Percentiles rank a stretch among this genome's conserved stretches.
Conservation (phyloP, 108 stramenopile species). For the Pelagomonas calceolata region DNA sequence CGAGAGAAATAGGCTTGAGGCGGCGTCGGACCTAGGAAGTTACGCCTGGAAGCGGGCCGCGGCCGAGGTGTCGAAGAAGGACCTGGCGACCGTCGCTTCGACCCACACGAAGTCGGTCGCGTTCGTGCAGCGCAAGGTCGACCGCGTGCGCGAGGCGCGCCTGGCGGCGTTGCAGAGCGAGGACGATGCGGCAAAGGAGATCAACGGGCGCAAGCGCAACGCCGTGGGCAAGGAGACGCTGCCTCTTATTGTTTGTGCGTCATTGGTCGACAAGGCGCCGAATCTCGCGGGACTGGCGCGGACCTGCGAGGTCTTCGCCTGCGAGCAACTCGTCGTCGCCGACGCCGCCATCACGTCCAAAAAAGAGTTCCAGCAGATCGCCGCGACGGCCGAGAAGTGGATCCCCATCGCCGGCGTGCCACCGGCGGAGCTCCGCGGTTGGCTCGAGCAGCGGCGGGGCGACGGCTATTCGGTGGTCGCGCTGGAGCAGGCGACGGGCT, state of each 20-base stretch:
- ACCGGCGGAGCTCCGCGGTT: constrained; percentile 39
- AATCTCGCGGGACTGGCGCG: constrained; percentile 72
- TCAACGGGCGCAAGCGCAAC: no score
- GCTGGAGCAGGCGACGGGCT: constrained; percentile 60
- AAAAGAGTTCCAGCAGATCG: constrained; percentile 72
- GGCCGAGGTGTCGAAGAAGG: no score
- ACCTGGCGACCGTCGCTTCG: no score
- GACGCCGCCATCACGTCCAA: constrained; percentile 53
- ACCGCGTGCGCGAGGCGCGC: no score
- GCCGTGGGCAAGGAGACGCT: no score
- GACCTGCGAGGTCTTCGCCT: constrained; percentile 75
- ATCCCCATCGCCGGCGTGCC: constrained; percentile 57
- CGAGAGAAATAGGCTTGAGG: no score
- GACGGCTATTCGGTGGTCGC: constrained; percentile 72
- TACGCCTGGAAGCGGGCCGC: no score
- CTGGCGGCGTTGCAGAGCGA: no score
- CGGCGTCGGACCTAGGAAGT: no score
- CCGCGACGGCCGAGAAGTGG: constrained; percentile 74
- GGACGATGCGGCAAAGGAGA: no score
- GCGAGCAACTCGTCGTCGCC: constrained; percentile 56
- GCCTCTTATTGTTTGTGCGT: constrained; percentile 66
- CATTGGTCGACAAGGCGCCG: constrained; percentile 75
- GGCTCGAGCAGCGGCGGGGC: constrained; percentile 50
- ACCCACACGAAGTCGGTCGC: no score
- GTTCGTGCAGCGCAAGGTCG: no score